Conservation (phyloP, 257 asterid species). For the Nicotiana undulata region DNA sequence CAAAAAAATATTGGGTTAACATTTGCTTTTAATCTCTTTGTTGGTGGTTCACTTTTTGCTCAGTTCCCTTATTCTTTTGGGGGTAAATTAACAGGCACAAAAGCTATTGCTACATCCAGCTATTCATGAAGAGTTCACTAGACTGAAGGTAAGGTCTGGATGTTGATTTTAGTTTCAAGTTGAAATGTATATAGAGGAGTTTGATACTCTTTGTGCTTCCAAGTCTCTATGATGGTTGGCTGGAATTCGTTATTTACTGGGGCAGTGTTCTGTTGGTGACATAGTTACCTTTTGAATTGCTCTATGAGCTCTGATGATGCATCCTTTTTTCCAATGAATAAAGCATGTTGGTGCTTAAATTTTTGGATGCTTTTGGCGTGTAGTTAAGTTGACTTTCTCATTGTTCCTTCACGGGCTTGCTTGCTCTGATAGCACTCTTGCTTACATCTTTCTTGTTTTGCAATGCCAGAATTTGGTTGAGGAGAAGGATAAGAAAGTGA, state of each 20-base stretch:
- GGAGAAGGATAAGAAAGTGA: slow-evolving; percentile 89
- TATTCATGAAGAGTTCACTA: slow-evolving; percentile 88
- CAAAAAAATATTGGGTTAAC: neutral
- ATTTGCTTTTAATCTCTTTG: neutral
- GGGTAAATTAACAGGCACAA: slow-evolving; percentile 54
- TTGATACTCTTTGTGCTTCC: neutral
- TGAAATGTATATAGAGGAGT: neutral
- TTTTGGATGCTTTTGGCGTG: neutral
- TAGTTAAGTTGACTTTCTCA: neutral
- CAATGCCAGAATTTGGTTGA: slow-evolving; percentile 73
- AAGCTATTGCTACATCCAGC: slow-evolving; percentile 85
- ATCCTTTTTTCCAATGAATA: neutral
- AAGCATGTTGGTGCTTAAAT: neutral
- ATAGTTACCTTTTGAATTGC: neutral
- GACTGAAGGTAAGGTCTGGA: slow-evolving; percentile 60
- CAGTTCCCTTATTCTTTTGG: neutral
- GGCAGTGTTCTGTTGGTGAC: neutral
- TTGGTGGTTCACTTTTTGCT: neutral
- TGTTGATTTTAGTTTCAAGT: neutral
- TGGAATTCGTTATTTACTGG: neutral
- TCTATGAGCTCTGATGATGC: neutral
- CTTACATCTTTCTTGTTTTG: slow-evolving; percentile 10
- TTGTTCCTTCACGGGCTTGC: neutral
- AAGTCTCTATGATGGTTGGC: neutral
- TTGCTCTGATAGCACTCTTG: neutral